Conservation (phyloP, 1,284 basidiomycete genomes). For the Cystobasidium sp. region DNA sequence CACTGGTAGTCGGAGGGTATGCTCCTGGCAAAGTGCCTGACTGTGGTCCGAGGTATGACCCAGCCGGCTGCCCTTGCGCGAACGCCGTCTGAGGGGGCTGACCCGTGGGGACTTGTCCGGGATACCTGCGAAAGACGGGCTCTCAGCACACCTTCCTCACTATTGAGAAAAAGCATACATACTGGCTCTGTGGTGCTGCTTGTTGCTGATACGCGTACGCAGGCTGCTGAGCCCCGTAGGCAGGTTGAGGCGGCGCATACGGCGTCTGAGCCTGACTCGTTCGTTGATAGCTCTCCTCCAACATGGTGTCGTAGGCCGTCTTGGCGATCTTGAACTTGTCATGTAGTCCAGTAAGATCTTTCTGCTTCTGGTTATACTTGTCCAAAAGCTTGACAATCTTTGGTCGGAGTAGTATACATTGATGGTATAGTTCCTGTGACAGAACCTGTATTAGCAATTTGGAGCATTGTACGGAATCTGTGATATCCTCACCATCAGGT, state of each 20-base stretch:
- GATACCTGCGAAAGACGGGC: background rate
- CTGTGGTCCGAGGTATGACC: slow-evolving; percentile 2
- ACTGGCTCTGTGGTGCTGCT: slow-evolving; percentile 24
- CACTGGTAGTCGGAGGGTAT: background rate
- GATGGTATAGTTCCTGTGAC: slow-evolving; percentile 81
- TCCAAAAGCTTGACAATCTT: slow-evolving; percentile 97
- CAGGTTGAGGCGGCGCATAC: background rate
- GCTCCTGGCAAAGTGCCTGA: background rate
- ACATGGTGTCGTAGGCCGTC: slow-evolving; percentile 52
- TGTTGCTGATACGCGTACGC: slow-evolving; percentile 11
- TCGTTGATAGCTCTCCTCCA: slow-evolving; percentile 44
- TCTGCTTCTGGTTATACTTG: slow-evolving; percentile 90
- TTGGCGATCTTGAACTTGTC: slow-evolving; percentile 53
- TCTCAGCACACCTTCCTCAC: background rate
- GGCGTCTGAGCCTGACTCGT: slow-evolving; percentile 31
- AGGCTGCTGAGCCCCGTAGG: background rate
- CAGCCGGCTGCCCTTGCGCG: slow-evolving; percentile 8
- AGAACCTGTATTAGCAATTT: slow-evolving; percentile 14
- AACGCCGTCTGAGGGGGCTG: background rate
- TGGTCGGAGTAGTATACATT: slow-evolving; percentile 83
- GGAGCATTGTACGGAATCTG: slow-evolving; percentile 22
- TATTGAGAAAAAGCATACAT: background rate
- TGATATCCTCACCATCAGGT: slow-evolving; percentile 72
- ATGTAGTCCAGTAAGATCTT: slow-evolving; percentile 51
- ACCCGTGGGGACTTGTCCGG: slow-evolving; percentile 4